Percentiles rank a stretch among this genome's conserved stretches.
Conservation (phyloP, 2,329 filamentous ascomycete species). For the Taxawa tesnikishii region DNA sequence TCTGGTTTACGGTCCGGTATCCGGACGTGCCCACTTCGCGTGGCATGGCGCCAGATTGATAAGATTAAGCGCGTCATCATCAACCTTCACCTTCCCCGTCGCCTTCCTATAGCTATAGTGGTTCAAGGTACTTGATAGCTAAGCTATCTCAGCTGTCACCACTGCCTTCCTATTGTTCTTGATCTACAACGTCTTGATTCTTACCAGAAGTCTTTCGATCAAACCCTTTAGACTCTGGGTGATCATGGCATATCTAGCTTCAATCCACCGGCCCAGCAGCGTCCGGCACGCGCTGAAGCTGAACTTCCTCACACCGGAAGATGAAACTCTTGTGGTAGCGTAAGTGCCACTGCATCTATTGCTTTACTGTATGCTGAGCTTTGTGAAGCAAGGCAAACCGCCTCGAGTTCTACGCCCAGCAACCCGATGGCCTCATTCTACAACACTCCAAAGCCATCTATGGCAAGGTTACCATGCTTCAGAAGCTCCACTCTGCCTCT, state of each 20-base stretch:
- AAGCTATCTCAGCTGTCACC: no score
- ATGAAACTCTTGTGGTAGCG: conserved; percentile 80
- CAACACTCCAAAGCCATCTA: conserved; percentile 62
- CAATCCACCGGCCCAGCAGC: conserved; percentile 85
- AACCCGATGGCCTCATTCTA: conserved; percentile 49
- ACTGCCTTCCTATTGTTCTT: no score
- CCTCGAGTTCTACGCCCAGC: conserved; percentile 66
- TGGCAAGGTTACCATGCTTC: conserved; percentile 75
- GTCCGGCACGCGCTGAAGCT: conserved; percentile 78
- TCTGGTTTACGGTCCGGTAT: no score
- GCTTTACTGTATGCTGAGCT: conserved; percentile 1
- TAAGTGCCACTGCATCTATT: conserved; percentile 36
- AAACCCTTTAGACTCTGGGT: background rate
- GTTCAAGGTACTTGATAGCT: no score
- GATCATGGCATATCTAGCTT: conserved; percentile 83
- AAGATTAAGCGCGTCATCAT: no score
- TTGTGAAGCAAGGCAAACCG: conserved; percentile 59
- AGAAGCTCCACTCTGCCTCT: conserved; percentile 64
- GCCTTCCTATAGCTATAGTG: no score
- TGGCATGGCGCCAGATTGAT: no score
- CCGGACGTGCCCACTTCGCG: no score
- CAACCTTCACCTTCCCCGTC: no score
- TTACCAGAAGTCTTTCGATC: background rate
- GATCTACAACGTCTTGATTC: background rate
- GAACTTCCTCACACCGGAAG: conserved; percentile 58